Percentiles rank a stretch among this genome's conserved stretches.
Evolutionary conservation across 1,284 basidiomycete species (phyloP).

Genomic region (Ceratobasidium sp.): DNA sequence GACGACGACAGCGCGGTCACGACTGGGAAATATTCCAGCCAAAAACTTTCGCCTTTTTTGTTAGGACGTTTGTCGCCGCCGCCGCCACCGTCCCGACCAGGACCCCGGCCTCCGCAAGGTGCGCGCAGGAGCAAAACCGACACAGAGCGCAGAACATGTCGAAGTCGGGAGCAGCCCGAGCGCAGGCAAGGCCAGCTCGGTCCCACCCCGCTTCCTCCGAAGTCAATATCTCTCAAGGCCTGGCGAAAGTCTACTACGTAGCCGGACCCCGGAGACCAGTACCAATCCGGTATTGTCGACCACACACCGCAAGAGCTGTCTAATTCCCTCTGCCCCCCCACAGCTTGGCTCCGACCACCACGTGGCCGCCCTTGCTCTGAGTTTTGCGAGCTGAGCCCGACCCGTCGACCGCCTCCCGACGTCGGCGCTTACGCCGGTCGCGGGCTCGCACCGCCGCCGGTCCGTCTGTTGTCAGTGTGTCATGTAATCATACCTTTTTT

Average conservation of each 20-base stretch:
- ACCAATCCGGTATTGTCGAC: slow-evolving; percentile 16
- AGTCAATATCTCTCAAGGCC: slow-evolving; percentile 15
- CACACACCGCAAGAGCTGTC: neutral
- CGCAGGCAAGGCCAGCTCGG: slow-evolving; percentile 18
- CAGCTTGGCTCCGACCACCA: neutral
- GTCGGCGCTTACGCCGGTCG: slow-evolving; percentile 6
- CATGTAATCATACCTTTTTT: neutral
- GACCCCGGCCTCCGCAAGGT: slow-evolving; percentile 11
- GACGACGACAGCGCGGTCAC: neutral
- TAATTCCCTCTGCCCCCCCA: slow-evolving; percentile 9
- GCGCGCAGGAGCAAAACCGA: too few relatives aligned
- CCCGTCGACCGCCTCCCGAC: neutral
- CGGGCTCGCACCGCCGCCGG: slow-evolving; percentile 14
- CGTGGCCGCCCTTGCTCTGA: neutral
- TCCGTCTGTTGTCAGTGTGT: too few relatives aligned
- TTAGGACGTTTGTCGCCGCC: neutral
- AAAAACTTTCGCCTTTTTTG: too few relatives aligned
- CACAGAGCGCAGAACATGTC: neutral
- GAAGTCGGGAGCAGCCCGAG: slow-evolving; percentile 11
- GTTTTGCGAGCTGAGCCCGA: neutral
- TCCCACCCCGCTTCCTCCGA: slow-evolving; percentile 23
- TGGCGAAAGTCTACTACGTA: slow-evolving; percentile 9
- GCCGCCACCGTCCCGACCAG: slow-evolving; percentile 1
- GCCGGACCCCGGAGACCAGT: slow-evolving; percentile 8
- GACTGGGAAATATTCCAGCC: too few relatives aligned